Percentiles rank a stretch among this genome's conserved stretches.
Conservation (phyloP, 2,329 filamentous ascomycete species). For the Hirsutella thompsonii region DNA sequence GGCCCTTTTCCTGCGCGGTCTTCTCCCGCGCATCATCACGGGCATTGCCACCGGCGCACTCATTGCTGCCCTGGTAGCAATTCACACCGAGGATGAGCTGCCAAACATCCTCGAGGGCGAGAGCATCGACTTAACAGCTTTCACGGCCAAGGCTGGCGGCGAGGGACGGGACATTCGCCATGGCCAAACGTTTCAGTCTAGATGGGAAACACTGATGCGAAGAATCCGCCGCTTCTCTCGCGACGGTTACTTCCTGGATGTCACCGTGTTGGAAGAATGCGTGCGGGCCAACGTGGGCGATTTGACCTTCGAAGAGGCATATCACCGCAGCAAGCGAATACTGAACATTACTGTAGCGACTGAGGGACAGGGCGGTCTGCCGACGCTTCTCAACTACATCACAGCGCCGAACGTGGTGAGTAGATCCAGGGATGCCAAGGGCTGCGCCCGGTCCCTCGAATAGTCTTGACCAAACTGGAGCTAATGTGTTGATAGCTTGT, state of each 20-base stretch:
- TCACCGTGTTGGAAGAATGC: slow-evolving; percentile 69
- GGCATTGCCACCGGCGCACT: slow-evolving; percentile 84
- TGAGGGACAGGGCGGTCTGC: slow-evolving; percentile 59
- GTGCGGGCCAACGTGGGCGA: slow-evolving; percentile 78
- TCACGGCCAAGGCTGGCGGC: slow-evolving; percentile 31
- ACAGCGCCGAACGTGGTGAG: slow-evolving; percentile 85
- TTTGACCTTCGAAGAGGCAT: slow-evolving; percentile 87
- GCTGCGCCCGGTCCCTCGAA: too few relatives aligned
- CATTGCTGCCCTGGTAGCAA: slow-evolving; percentile 76
- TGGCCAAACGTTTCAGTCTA: slow-evolving; percentile 25
- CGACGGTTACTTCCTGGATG: slow-evolving; percentile 76
- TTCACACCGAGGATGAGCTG: slow-evolving; percentile 78
- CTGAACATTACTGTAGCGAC: slow-evolving; percentile 87
- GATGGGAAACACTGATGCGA: slow-evolving; percentile 48
- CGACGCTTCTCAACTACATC: slow-evolving; percentile 79
- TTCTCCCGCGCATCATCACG: slow-evolving; percentile 81
- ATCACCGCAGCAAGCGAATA: slow-evolving; percentile 69
- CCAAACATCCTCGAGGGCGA: slow-evolving; percentile 64
- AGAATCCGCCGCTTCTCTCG: slow-evolving; percentile 55
- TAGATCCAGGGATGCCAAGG: slow-evolving; percentile 12
- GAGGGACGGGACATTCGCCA: slow-evolving; percentile 18
- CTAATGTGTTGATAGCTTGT: slow-evolving; percentile 45
- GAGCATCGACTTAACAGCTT: slow-evolving; percentile 72
- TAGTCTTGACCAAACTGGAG: too few relatives aligned
- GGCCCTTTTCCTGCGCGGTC: slow-evolving; percentile 64